Base-by-base conservation (phyloP, 1,139 yeast species). In the Waltiozyma solani region DNA sequence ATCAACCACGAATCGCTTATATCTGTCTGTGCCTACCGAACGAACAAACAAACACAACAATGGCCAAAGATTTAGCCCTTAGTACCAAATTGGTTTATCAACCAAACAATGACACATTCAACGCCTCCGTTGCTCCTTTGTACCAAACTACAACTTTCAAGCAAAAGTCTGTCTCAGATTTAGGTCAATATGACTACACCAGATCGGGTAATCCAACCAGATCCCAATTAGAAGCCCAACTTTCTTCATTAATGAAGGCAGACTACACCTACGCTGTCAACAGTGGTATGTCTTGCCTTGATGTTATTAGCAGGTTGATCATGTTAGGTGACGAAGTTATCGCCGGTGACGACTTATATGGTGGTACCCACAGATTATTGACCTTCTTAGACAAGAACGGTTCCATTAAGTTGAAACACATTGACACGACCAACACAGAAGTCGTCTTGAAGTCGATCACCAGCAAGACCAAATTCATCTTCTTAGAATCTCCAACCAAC, bases 191-290 rank as follows among this genome's bases (percentile, higher is more conserved):
- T 58, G 96, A 87, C 60, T 87, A 87, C 59, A 85, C 96, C 1
- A 69, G 96, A 53, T 80, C 93, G n/a, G 96, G 96, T 3, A 87
- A 87, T 59, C 96, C 96, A 24, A 85, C 96, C 2, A 70, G 96
- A 59, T 76, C 93, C 0, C 75, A 76, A 37, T 64, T 86, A 43
- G 95, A 87, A 58, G 67, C 74, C 40, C 94, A 87, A 51, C 57
- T 87, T 52, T 79, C 85, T 36, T 73, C 76, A 49, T 73, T 87
- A 30, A 85, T 85, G 80, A 71, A 69, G 47, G 89, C 94, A 11
- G 64, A 71, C 34, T 72, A 79, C 40, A 76, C 86, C 2, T 79
- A 71, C 52, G 95, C 94, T 5, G 95, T 87, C 12, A 77, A 89
- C 30, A 78, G 89, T 40, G 96, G 96, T 24, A 87, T 87, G 96